These are phyloP conservation scores for Vachellia pachyceras DNA, from an alignment of 306 rosid species.

Conservation along the genomic window DNA sequence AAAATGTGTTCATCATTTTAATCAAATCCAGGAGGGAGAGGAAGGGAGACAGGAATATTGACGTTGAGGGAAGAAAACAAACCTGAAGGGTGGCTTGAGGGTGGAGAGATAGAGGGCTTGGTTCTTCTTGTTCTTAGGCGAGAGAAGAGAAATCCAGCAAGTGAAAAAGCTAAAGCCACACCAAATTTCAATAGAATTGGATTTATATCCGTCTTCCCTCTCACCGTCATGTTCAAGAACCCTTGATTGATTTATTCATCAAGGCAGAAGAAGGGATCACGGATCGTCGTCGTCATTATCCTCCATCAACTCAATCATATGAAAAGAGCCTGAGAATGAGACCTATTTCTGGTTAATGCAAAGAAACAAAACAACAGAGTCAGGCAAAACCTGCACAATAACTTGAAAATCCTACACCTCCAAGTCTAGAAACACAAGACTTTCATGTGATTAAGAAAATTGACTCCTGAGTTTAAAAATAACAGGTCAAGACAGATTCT, in stretches of 20 bases:
- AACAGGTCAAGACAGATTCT: not conserved
- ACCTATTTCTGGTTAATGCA: constrained; percentile 31
- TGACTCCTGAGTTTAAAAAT: not conserved
- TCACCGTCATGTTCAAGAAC: constrained; percentile 31
- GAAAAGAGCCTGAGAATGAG: not conserved
- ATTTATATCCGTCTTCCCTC: constrained; percentile 57
- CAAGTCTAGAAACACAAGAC: not conserved
- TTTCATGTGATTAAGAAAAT: constrained; percentile 2
- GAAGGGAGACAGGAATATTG: not conserved
- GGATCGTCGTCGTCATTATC: constrained; percentile 55
- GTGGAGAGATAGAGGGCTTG: constrained; percentile 48
- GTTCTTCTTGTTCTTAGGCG: constrained; percentile 56
- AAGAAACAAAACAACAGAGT: constrained; percentile 26
- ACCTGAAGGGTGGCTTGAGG: constrained; percentile 57
- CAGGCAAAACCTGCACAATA: not conserved
- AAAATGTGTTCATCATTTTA: not conserved
- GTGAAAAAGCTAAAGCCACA: constrained; percentile 74
- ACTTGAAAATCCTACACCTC: not conserved
- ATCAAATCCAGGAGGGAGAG: not conserved
- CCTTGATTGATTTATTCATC: constrained; percentile 36
- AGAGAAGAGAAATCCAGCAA: constrained; percentile 74
- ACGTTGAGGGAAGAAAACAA: constrained; percentile 37
- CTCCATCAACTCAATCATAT: constrained; percentile 60
- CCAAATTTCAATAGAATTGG: constrained; percentile 74
- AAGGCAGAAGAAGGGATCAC: constrained; percentile 25